Base-by-base conservation (phyloP, 2,329 filamentous ascomycete species). In the Diaporthe citriasiana region DNA sequence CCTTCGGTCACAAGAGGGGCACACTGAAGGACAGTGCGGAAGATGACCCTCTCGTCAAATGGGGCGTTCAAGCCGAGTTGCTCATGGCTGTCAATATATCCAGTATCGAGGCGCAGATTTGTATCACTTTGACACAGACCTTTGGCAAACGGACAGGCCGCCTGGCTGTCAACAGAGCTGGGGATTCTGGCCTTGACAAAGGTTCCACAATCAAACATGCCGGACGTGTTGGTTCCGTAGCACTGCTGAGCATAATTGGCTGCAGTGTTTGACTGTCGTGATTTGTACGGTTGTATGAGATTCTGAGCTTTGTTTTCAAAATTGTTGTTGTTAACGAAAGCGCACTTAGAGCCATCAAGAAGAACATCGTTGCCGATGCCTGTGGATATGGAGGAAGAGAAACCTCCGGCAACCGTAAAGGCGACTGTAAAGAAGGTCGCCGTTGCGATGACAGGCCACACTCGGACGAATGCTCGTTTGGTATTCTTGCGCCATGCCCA, bases 61-160 rank as follows among this genome's bases (percentile, higher is more conserved):
- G 75, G 76, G 1, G 74, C 60, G 45, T 79, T 79, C 19, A 80
- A 70, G 0, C 78, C 79, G 4, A 79, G 35, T 30, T 79, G 59
- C 0, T 70, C 40, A 22, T 78, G 70, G 19, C 74, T 78, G 45
- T 79, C 68, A 4, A 80, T 42, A 40, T 73, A 70, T 3, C 76
- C 77, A 2, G 76, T 70, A 25, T 77, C 77, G 3, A 78, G 17
- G 10, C 73, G 40, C 12, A 77, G n/a, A 5, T 63, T 78, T 0
- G 33, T 13, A 2, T 47, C 30, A 3, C 35, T 71, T 25, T 45
- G 17, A 55, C 78, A 79, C 0, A 79, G 60, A 1, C 40, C 50
- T 3, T 57, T 35, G 0, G 53, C 60, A 50, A 79, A 80, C 0
- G 78, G 78, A 45, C 78, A 79, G 9, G 57, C 17, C 6, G 74